Conservation (phyloP, 768 basidiomycete genomes). For the Pisolithus albus region DNA sequence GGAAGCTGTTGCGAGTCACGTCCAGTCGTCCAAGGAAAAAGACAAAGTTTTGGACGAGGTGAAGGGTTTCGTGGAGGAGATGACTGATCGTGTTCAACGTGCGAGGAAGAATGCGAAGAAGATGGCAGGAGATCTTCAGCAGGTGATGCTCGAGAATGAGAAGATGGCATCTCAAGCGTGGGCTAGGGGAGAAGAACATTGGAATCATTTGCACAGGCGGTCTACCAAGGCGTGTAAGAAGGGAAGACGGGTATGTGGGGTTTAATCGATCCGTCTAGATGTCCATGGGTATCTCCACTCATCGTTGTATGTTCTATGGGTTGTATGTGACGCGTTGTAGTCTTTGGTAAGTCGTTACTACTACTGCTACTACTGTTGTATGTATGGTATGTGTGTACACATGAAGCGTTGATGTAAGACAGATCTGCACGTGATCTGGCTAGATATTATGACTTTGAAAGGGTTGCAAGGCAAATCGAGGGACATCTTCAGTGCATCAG, state of each 20-base stretch:
- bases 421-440: not conserved
- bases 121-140: constrained; percentile 32
- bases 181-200: constrained; percentile 10
- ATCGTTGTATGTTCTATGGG: not conserved
- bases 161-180: constrained; percentile 9
- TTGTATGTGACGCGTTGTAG: constrained; percentile 1
- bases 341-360: not conserved
- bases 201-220: constrained; percentile 17
- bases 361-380: not conserved
- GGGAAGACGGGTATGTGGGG: not conserved
- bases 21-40: constrained; percentile 35
- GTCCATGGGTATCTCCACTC: not conserved
- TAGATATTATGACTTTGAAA: not conserved
- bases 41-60: constrained; percentile 34
- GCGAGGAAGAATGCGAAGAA: constrained; percentile 42
- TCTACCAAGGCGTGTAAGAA: constrained; percentile 3
- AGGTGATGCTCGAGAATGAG: constrained; percentile 17
- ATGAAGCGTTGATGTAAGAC: not conserved
- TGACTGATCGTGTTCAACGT: constrained; percentile 32
- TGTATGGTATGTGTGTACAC: not conserved
- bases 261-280: not conserved
- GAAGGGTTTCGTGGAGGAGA: constrained; percentile 10
- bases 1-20: constrained; percentile 35
- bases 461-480: not conserved
- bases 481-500: no score